phyloP scores from a whole-genome alignment of 177 flowering plant genomes.

The Vitis hybrid region DNA sequence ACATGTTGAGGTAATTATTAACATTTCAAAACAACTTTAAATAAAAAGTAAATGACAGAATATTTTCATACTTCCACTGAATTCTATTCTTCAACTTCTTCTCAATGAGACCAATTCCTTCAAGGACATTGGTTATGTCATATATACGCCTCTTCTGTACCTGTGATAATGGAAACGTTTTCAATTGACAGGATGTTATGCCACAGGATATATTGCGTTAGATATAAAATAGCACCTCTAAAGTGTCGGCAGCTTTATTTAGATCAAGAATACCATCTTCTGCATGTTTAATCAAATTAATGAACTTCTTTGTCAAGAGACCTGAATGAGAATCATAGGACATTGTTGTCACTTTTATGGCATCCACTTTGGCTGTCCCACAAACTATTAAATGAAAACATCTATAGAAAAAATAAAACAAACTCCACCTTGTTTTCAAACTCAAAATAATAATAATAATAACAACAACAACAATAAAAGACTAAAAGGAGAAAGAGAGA shows the following conservation, averaged over 20 bases:
- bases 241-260: slow-evolving; percentile 88
- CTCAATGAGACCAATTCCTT: slow-evolving; percentile 96
- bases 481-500: too few relatives aligned
- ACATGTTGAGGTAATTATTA: not conserved
- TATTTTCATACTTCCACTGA: slow-evolving; percentile 84
- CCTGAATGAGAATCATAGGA: slow-evolving; percentile 40
- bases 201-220: not conserved
- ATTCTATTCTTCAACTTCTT: slow-evolving; percentile 95
- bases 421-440: not conserved
- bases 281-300: slow-evolving; percentile 87
- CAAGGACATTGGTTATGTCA: slow-evolving; percentile 98
- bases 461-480: not conserved
- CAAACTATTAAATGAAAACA: not conserved
- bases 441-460: not conserved
- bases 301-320: slow-evolving; percentile 89
- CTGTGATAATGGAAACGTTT: slow-evolving; percentile 37
- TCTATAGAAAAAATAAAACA: not conserved
- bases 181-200: slow-evolving; percentile 3
- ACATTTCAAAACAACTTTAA: not conserved
- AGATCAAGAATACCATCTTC: slow-evolving; percentile 97
- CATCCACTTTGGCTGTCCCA: not conserved
- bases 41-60: not conserved
- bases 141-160: slow-evolving; percentile 96
- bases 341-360: slow-evolving; percentile 4
- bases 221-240: slow-evolving; percentile 53